These are phyloP conservation scores for Venturia nashicola DNA, from an alignment of 2,329 filamentous ascomycete genomes.

Conservation along the genomic window DNA sequence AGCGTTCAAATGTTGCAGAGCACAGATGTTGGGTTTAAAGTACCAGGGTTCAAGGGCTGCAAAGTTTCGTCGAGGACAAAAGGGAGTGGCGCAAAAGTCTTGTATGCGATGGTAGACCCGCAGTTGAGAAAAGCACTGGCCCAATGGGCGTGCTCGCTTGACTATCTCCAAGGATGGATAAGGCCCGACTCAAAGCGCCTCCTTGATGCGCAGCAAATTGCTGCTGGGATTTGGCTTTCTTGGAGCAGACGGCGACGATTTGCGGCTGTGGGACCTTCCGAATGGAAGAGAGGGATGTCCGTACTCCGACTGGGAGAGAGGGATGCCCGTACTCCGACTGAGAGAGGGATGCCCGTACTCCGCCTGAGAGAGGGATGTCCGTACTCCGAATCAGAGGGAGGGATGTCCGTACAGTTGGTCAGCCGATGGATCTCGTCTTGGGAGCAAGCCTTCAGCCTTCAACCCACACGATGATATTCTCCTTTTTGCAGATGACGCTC, in stretches of 20 bases:
- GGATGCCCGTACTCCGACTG: background rate
- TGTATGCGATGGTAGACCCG: background rate
- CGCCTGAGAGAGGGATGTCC: background rate
- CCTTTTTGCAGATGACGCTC: background rate
- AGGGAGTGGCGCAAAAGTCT: background rate
- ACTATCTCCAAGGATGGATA: background rate
- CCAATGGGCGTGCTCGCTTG: background rate
- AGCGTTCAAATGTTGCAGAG: background rate
- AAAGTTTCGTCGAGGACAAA: background rate
- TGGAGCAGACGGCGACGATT: background rate
- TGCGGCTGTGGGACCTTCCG: background rate
- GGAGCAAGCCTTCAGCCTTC: background rate
- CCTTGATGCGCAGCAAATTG: conserved; percentile 4
- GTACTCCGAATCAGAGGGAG: background rate
- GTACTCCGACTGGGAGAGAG: background rate
- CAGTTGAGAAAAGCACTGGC: background rate
- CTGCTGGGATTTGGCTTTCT: background rate
- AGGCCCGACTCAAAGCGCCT: background rate
- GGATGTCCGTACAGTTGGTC: background rate
- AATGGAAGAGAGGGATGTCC: background rate
- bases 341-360: background rate
- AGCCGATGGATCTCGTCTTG: background rate
- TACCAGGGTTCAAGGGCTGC: conserved; percentile 4
- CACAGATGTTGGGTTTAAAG: conserved; percentile 5
- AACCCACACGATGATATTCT: background rate